A percentile compares a stretch with the other conserved stretches of the same genome.
phyloP scores from a whole-genome alignment of 2,329 filamentous ascomycete genomes.

The Aspergillus sp. region DNA sequence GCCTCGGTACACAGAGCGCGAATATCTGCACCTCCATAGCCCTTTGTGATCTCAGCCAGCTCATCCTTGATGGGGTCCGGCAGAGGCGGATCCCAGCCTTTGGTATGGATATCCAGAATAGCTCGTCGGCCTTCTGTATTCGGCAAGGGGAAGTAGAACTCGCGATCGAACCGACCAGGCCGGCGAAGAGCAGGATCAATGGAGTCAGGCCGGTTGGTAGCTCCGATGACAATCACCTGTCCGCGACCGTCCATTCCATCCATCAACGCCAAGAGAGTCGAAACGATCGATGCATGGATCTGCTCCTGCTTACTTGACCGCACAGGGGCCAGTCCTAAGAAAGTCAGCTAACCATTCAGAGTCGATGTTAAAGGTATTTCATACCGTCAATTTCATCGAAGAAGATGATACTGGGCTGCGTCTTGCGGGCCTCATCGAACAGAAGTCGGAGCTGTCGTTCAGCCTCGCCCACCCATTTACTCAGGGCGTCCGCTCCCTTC shows the following conservation, averaged over 20 bases:
- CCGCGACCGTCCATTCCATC: slow-evolving; percentile 98
- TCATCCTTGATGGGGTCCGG: slow-evolving; percentile 75
- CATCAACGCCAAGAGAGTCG: slow-evolving; percentile 90
- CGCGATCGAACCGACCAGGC: slow-evolving; percentile 91
- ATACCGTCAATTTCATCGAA: slow-evolving; percentile 96
- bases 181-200: slow-evolving; percentile 94
- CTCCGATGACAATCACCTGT: slow-evolving; percentile 97
- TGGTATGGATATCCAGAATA: slow-evolving; percentile 94
- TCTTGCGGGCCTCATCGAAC: slow-evolving; percentile 93
- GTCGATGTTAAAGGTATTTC: slow-evolving; percentile 2
- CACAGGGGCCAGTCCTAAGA: slow-evolving; percentile 74
- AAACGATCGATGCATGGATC: slow-evolving; percentile 96
- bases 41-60: slow-evolving; percentile 83
- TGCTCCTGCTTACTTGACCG: slow-evolving; percentile 98
- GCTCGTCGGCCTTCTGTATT: slow-evolving; percentile 75
- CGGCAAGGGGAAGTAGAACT: slow-evolving; percentile 96
- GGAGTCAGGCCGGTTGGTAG: slow-evolving; percentile 95
- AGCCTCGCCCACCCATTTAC: slow-evolving; percentile 98
- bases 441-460: slow-evolving; percentile 90
- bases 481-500: slow-evolving; percentile 94
- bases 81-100: slow-evolving; percentile 80
- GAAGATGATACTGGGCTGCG: slow-evolving; percentile 98
- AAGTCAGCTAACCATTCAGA: not conserved
- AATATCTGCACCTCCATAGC: slow-evolving; percentile 93
- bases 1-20: slow-evolving; percentile 94